Evolutionary conservation across 75 land plant genomes (phyloP).

Genomic region (Pinus tabuliformis): DNA sequence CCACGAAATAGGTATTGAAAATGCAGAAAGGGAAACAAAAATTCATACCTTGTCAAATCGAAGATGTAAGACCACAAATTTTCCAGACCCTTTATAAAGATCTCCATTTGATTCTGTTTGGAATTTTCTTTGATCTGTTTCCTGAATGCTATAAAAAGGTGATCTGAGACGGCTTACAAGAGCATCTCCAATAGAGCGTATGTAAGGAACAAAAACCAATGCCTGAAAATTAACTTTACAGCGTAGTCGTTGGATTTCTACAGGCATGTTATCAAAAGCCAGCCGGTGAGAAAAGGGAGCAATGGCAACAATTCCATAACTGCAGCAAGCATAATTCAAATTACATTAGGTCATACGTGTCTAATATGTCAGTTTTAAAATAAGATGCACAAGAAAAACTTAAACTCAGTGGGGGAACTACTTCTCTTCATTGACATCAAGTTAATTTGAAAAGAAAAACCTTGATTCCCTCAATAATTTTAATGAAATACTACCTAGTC

Average conservation of each 20-base stretch:
- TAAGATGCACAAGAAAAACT: not conserved
- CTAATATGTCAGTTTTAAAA: not conserved
- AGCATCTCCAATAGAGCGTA: conserved; percentile 64
- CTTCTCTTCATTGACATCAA: too few species aligned
- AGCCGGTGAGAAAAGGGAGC: conserved; percentile 92
- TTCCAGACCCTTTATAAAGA: conserved; percentile 24
- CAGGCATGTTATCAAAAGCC: conserved; percentile 77
- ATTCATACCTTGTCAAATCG: conserved; percentile 88
- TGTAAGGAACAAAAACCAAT: conserved; percentile 72
- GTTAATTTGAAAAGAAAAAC: too few species aligned
- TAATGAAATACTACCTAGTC: not conserved
- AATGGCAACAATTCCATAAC: conserved; percentile 91
- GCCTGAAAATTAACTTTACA: conserved; percentile 94
- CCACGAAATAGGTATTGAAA: not conserved
- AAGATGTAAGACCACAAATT: conserved; percentile 81
- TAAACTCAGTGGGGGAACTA: not conserved
- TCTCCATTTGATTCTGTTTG: conserved; percentile 17
- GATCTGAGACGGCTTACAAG: conserved; percentile 63
- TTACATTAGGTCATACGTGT: not conserved
- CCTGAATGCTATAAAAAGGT: conserved; percentile 10
- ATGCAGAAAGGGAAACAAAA: not conserved
- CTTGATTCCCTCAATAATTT: not conserved
- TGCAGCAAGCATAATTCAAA: conserved; percentile 20
- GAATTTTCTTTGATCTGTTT: conserved; percentile 7
- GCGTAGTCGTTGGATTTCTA: conserved; percentile 68